These are phyloP conservation scores for Amphirosellinia nigrospora DNA, from an alignment of 495 filamentous ascomycete genomes.

Conservation along the genomic window DNA sequence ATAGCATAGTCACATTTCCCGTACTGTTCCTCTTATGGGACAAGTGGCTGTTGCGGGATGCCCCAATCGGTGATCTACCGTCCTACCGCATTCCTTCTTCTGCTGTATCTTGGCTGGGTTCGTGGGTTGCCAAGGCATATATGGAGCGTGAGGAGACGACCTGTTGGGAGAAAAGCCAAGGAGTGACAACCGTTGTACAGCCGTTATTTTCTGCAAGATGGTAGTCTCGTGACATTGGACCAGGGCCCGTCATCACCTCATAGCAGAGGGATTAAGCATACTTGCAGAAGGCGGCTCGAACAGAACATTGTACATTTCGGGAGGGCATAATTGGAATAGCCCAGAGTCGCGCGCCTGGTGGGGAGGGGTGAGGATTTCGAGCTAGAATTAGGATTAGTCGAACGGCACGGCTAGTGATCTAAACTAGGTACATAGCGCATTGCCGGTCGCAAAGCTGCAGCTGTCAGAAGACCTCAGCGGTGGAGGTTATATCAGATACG, in stretches of 20 bases:
- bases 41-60: constrained; percentile 7
- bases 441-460: constrained; percentile 16
- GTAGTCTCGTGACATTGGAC: constrained; percentile 8
- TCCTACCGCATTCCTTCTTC: not conserved
- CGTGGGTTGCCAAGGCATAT: constrained; percentile 16
- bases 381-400: not conserved
- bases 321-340: constrained; percentile 7
- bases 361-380: not conserved
- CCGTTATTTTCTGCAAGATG: not conserved
- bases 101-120: not conserved
- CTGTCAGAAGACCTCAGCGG: constrained; percentile 18
- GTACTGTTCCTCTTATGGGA: constrained; percentile 15
- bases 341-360: constrained; percentile 2
- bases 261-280: too few species aligned
- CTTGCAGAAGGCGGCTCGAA: not conserved
- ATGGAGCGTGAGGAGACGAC: not conserved
- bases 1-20: constrained; percentile 19
- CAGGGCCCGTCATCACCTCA: not conserved
- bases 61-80: constrained; percentile 18
- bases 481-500: constrained; percentile 22
- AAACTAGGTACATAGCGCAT: constrained; percentile 12
- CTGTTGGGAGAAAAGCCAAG: constrained; percentile 19
- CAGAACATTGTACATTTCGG: not conserved
- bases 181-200: not conserved
- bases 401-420: constrained; percentile 8